Base-by-base conservation (phyloP, 2,329 filamentous ascomycete genomes). In the Penicillium brevicompactum region DNA sequence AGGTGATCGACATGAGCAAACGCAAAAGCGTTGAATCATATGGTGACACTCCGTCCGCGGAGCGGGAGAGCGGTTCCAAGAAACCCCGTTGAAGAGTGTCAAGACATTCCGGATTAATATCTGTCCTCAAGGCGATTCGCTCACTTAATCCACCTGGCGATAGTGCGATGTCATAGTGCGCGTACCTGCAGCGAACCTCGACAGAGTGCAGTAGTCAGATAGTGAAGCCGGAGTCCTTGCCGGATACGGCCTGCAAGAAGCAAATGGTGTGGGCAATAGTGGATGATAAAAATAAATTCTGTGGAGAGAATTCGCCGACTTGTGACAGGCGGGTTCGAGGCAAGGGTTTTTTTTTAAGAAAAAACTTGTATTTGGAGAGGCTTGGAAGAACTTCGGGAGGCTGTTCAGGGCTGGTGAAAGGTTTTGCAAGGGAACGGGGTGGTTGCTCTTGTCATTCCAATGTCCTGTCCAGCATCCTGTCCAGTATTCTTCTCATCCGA, bases 221-320 rank as follows among this genome's bases (percentile, higher is more conserved):
- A 44, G 21, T 31, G 46, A 34, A 37, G 40, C 30, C 30, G 51
- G 46, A 49, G 45, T 46, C 57, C 59, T 61, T 60, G 49, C 57
- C 30, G 54, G 51, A 51, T 40, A 34, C 43, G 43, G 46, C 50
- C 51, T 53, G 50, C 50, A 56, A 49, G 18, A 45, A 46, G 14
- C 41, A 30, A 53, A 56, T 51, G 53, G 52, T 32, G 24, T 49
- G 53, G 38, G 50, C 27, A 34, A 53, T 50, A 40, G 49, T 49
- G 18, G 31, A 42, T 30, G 18, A 21, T 24, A 43, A 22, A 24
- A 43, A 22, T 50, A 4, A 44, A 21, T 31, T 24, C n/a, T 38
- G 21, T n/a, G 32, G 34, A 40, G 46, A 48, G 46, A 45, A 27
- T 14, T 38, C 34, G n/a, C 46, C 34, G 34, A 46, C 34, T 30